Evolutionary conservation across 768 basidiomycete genomes (phyloP).

Genomic region (Auricularia sp.): DNA sequence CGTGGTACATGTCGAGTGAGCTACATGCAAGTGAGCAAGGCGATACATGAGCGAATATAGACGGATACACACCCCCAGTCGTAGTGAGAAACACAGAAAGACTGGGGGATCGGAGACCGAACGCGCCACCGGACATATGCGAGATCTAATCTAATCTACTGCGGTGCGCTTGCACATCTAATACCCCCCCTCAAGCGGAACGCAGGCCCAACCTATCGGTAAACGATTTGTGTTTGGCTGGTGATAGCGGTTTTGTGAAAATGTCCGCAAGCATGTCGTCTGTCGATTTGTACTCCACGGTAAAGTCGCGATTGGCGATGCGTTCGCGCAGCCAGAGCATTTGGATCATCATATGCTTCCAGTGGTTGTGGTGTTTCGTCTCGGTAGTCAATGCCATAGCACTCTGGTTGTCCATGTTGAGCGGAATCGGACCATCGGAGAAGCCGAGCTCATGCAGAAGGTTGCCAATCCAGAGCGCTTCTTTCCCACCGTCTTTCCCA

Average conservation of each 20-base stretch:
- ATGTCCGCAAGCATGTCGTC: constrained; percentile 28
- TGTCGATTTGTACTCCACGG: constrained; percentile 21
- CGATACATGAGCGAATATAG: too few species aligned
- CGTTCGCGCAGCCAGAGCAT: not conserved
- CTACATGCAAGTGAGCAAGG: too few species aligned
- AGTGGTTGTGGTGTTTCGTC: constrained; percentile 20
- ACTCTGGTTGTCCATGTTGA: constrained; percentile 18
- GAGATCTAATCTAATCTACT: too few species aligned
- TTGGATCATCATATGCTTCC: constrained; percentile 30
- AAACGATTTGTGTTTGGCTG: not conserved
- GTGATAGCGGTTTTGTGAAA: constrained; percentile 30
- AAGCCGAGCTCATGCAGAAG: constrained; percentile 11
- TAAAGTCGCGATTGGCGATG: constrained; percentile 12
- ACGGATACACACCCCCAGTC: too few species aligned
- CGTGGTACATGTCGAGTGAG: too few species aligned
- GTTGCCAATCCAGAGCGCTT: constrained; percentile 9
- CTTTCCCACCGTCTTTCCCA: constrained; percentile 8
- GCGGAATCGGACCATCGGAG: not conserved
- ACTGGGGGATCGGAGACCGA: too few species aligned
- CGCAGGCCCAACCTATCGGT: not conserved
- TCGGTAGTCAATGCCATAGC: constrained; percentile 19
- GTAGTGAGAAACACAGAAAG: too few species aligned
- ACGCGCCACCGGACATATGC: too few species aligned
- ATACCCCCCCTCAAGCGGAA: not conserved
- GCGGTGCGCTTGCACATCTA: not conserved